Evolutionary conservation across 2,329 filamentous ascomycete genomes (phyloP).

Genomic region (Alternaria postmessia): DNA sequence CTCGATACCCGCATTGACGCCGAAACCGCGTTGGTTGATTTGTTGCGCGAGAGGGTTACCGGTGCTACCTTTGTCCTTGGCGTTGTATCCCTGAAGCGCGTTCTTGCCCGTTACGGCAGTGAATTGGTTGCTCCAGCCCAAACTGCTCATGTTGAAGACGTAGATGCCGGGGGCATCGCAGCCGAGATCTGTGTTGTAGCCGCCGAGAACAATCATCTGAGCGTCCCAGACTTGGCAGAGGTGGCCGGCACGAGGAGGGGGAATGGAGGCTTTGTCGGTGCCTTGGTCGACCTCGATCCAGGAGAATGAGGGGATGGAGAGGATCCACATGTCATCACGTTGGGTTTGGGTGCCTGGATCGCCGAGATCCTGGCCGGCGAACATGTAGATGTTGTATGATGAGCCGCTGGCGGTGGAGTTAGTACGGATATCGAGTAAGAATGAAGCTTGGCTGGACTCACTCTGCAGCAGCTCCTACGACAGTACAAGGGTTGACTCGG

Average conservation of each 20-base stretch:
- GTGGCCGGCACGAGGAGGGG: conserved; percentile 74
- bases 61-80: conserved; percentile 39
- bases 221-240: conserved; percentile 80
- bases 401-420: conserved; percentile 60
- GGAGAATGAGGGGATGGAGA: conserved; percentile 80
- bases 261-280: conserved; percentile 43
- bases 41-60: conserved; percentile 61
- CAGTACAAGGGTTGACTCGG: conserved; percentile 73
- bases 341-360: conserved; percentile 66
- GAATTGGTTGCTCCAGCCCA: conserved; percentile 75
- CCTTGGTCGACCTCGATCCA: conserved; percentile 73
- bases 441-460: conserved; percentile 25
- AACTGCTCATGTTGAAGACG: conserved; percentile 76
- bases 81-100: conserved; percentile 51
- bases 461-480: conserved; percentile 75
- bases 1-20: conserved; percentile 65
- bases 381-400: conserved; percentile 80
- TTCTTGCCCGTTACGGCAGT: conserved; percentile 67
- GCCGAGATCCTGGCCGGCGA: conserved; percentile 76
- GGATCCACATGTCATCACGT: conserved; percentile 80
- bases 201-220: conserved; percentile 82
- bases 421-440: conserved; percentile 3
- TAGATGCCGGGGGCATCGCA: conserved; percentile 76
- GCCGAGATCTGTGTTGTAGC: conserved; percentile 66
- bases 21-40: conserved; percentile 59